phyloP scores from a whole-genome alignment of 805 yeast species.

The Zygoascus biomembranicola region DNA sequence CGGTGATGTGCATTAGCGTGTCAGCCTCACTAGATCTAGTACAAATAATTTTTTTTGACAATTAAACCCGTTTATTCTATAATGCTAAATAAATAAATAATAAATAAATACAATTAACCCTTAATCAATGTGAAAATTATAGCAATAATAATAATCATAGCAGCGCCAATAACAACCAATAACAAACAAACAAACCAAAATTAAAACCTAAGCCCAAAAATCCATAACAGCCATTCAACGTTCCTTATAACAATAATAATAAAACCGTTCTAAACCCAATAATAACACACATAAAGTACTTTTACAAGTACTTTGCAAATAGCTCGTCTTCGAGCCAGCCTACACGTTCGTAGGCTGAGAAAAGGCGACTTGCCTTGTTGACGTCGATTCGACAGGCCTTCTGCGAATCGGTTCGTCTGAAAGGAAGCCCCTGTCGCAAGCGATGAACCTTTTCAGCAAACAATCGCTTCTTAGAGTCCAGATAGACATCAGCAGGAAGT shows the following conservation, averaged over 20 bases:
- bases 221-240: background rate
- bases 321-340: constrained; percentile 84
- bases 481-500: constrained; percentile 76
- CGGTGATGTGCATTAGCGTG: background rate
- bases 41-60: background rate
- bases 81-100: constrained; percentile 2
- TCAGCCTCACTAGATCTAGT: background rate
- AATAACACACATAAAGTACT: constrained; percentile 1
- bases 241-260: background rate
- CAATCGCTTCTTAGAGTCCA: constrained; percentile 69
- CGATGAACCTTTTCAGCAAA: constrained; percentile 85
- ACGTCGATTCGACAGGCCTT: constrained; percentile 97
- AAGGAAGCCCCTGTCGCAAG: constrained; percentile 59
- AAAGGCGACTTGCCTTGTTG: constrained; percentile 86
- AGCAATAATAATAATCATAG: constrained; percentile 3
- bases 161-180: background rate
- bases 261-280: background rate
- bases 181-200: background rate
- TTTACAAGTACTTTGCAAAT: constrained; percentile 41
- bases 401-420: constrained; percentile 95
- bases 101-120: constrained; percentile 5
- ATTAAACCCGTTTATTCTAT: background rate
- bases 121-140: background rate
- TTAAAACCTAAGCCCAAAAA: background rate
- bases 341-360: constrained; percentile 81